Conservation (phyloP, 108 stramenopile species). For the Nitzschia sp. region DNA sequence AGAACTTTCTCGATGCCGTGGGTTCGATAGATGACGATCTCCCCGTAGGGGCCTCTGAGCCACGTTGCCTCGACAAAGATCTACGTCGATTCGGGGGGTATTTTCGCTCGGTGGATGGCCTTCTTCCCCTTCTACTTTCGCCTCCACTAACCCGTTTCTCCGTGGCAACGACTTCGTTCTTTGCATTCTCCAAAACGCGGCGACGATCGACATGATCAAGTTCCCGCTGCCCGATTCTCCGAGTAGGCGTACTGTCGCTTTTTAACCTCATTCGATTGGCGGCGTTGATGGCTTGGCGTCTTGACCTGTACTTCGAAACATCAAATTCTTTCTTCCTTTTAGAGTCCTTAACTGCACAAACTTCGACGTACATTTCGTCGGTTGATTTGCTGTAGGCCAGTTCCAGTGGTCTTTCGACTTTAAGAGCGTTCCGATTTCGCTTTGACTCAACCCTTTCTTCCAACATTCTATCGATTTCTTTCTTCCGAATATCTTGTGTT, state of each 20-base stretch:
- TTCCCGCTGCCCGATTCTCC: neutral
- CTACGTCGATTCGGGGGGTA: no score
- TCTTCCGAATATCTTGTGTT: neutral
- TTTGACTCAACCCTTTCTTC: neutral
- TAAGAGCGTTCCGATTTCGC: neutral
- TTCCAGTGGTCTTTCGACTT: neutral
- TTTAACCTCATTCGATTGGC: neutral
- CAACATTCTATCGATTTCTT: neutral
- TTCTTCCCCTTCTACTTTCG: no score
- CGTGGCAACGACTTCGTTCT: neutral
- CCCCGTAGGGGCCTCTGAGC: no score
- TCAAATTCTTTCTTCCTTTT: neutral
- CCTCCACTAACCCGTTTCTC: no score
- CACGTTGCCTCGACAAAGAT: no score
- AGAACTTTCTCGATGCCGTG: no score
- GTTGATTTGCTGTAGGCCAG: neutral
- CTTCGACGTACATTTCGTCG: neutral
- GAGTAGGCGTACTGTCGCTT: neutral
- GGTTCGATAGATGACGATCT: no score
- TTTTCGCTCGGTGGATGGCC: no score
- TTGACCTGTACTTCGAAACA: neutral
- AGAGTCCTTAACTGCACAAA: neutral
- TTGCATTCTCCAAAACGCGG: neutral
- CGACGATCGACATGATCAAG: constrained; percentile 4
- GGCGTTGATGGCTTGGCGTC: neutral